Conservation (phyloP, 139 green algal species). For the Chlamydomonas schloesseri region DNA sequence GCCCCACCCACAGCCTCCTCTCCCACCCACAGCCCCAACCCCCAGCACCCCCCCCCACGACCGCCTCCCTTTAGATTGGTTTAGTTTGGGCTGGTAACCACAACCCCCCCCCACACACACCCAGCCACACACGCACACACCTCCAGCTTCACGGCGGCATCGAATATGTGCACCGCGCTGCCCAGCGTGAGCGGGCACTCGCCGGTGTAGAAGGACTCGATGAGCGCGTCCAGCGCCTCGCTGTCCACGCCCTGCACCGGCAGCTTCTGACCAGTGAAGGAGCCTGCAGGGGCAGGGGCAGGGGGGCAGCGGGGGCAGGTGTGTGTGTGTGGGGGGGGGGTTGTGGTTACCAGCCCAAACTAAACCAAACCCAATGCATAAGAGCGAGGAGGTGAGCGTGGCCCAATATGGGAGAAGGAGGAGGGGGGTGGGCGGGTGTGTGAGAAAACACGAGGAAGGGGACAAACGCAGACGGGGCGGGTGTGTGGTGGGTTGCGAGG, state of each 20-base stretch:
- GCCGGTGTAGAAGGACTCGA: conserved; percentile 36
- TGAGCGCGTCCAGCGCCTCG: conserved; percentile 32
- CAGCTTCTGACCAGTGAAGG: conserved; percentile 18
- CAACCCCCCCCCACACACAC: background rate
- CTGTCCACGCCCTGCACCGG: conserved; percentile 43
- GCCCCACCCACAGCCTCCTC: too few relatives aligned
- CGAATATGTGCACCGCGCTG: conserved; percentile 1
- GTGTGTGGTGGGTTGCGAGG: too few relatives aligned
- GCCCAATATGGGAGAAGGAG: background rate
- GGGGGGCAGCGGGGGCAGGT: too few relatives aligned
- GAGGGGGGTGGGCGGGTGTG: too few relatives aligned
- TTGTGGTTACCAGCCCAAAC: too few relatives aligned
- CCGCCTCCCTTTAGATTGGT: too few relatives aligned
- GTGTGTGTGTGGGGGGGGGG: too few relatives aligned
- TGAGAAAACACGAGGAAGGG: background rate
- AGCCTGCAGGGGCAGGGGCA: background rate
- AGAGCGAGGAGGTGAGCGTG: too few relatives aligned
- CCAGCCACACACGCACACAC: background rate
- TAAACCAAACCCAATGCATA: too few relatives aligned
- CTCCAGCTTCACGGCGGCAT: conserved; percentile 34
- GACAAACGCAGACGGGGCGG: background rate
- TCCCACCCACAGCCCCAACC: too few relatives aligned
- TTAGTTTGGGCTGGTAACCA: too few relatives aligned
- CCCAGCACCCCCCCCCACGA: too few relatives aligned
- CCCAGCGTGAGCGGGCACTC: conserved; percentile 15